phyloP scores from a whole-genome alignment of 2,329 filamentous ascomycete genomes.

The Fonsecaea monophora region DNA sequence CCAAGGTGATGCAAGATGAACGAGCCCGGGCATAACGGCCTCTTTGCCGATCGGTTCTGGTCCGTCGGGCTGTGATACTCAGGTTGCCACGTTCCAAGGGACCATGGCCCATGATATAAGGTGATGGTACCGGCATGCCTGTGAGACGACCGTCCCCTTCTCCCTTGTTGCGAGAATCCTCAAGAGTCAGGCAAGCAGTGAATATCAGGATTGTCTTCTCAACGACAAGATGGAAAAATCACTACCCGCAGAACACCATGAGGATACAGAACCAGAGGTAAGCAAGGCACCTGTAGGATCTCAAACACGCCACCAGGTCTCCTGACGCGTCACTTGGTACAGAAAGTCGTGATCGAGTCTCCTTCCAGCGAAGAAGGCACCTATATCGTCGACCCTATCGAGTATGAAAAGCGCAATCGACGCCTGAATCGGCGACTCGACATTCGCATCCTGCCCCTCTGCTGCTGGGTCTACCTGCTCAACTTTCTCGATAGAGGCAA shows the following conservation, averaged over 20 bases:
- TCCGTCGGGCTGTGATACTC: slow-evolving; percentile 2
- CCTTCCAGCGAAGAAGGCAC: slow-evolving; percentile 12
- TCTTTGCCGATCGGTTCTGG: slow-evolving; percentile 14
- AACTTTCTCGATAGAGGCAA: slow-evolving; percentile 73
- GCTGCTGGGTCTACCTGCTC: slow-evolving; percentile 69
- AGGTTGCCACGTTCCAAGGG: slow-evolving; percentile 1
- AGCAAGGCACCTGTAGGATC: not conserved
- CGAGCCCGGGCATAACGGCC: slow-evolving; percentile 18
- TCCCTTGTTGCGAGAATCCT: not conserved
- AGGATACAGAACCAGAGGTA: slow-evolving; percentile 16
- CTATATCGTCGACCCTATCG: slow-evolving; percentile 12
- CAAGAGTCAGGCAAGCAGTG: not conserved
- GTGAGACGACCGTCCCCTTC: not conserved
- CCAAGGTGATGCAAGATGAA: slow-evolving; percentile 7
- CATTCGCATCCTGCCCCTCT: slow-evolving; percentile 67
- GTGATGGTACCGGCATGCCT: not conserved
- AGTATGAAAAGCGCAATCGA: slow-evolving; percentile 28
- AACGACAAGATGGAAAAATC: slow-evolving; percentile 18
- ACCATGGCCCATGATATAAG: not conserved
- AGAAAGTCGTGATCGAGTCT: slow-evolving; percentile 6
- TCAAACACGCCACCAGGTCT: not conserved
- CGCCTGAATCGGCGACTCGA: slow-evolving; percentile 50
- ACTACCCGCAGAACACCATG: slow-evolving; percentile 13
- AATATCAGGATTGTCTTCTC: not conserved
- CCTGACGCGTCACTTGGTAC: not conserved